phyloP scores from a whole-genome alignment of 1,284 basidiomycete genomes.

The Trichosporon coremiiforme region DNA sequence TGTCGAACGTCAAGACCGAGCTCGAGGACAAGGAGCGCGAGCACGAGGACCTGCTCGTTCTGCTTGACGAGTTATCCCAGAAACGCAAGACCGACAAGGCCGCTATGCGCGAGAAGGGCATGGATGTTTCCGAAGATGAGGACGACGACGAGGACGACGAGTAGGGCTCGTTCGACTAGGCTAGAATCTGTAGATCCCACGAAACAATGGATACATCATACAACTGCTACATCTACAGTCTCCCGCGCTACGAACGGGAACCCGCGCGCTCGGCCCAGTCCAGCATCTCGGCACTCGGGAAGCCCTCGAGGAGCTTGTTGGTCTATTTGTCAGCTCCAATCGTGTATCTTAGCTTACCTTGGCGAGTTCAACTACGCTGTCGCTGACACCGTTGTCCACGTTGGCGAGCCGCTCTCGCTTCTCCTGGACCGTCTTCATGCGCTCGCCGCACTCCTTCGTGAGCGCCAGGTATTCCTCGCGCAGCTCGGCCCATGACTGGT shows the following conservation, averaged over 20 bases:
- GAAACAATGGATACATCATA: slow-evolving; percentile 19
- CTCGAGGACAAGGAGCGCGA: slow-evolving; percentile 13
- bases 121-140: slow-evolving; percentile 91
- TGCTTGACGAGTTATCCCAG: slow-evolving; percentile 85
- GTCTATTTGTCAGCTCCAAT: slow-evolving; percentile 37
- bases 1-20: slow-evolving; percentile 9
- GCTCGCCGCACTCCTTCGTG: slow-evolving; percentile 38
- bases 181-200: slow-evolving; percentile 16
- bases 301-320: slow-evolving; percentile 45
- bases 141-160: slow-evolving; percentile 71
- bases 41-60: slow-evolving; percentile 72
- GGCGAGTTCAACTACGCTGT: slow-evolving; percentile 50
- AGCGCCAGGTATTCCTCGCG: slow-evolving; percentile 50
- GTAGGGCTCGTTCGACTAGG: not conserved
- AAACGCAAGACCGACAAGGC: slow-evolving; percentile 84
- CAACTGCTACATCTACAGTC: slow-evolving; percentile 2
- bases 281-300: slow-evolving; percentile 51
- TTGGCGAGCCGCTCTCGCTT: slow-evolving; percentile 47
- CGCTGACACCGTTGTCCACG: slow-evolving; percentile 46
- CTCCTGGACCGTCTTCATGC: slow-evolving; percentile 41
- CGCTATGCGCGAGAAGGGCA: slow-evolving; percentile 68
- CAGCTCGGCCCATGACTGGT: slow-evolving; percentile 46
- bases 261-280: slow-evolving; percentile 46
- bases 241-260: not conserved
- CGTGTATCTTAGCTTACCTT: slow-evolving; percentile 37